Percentiles rank a stretch among this genome's conserved stretches.
phyloP scores from a whole-genome alignment of 2,329 filamentous ascomycete species.

The Fusarium secorum region DNA sequence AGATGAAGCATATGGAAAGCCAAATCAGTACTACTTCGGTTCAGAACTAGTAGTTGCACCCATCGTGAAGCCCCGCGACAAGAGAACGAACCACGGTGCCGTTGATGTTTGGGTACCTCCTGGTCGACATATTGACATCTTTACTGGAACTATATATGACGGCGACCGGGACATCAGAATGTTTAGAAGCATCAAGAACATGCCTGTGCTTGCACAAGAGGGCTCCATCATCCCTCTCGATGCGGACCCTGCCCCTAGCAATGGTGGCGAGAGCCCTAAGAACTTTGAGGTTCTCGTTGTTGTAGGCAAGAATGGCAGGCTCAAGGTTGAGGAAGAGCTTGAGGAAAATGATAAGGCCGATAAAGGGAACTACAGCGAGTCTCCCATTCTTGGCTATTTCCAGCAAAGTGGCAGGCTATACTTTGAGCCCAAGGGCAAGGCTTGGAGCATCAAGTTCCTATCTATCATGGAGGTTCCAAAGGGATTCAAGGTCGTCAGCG shows the following conservation, averaged over 20 bases:
- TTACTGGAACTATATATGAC: conserved; percentile 65
- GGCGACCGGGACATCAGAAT: conserved; percentile 61
- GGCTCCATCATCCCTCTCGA: conserved; percentile 68
- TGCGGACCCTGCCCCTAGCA: conserved; percentile 48
- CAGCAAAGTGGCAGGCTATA: conserved; percentile 15
- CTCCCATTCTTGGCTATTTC: background rate
- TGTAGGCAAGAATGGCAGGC: conserved; percentile 56
- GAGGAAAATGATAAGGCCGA: background rate
- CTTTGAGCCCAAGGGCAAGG: background rate
- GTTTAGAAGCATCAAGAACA: conserved; percentile 56
- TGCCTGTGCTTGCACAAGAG: conserved; percentile 63
- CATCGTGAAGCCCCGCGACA: conserved; percentile 60
- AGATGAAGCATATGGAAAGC: conserved; percentile 62
- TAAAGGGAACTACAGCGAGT: background rate
- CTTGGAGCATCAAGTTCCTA: conserved; percentile 30
- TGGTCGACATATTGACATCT: conserved; percentile 63
- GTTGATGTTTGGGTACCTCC: conserved; percentile 66
- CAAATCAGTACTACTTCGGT: conserved; percentile 68
- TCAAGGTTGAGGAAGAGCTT: conserved; percentile 58
- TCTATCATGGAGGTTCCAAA: conserved; percentile 3
- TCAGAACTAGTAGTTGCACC: conserved; percentile 64
- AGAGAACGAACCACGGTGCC: conserved; percentile 54
- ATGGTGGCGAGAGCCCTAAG: conserved; percentile 57
- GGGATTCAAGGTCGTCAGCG: background rate
- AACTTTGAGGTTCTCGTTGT: conserved; percentile 59